Evolutionary conservation across 73 alveolate species (phyloP), one percentile per base, ranked within the genome.

Genomic region (Symbiodinium natans): DNA sequence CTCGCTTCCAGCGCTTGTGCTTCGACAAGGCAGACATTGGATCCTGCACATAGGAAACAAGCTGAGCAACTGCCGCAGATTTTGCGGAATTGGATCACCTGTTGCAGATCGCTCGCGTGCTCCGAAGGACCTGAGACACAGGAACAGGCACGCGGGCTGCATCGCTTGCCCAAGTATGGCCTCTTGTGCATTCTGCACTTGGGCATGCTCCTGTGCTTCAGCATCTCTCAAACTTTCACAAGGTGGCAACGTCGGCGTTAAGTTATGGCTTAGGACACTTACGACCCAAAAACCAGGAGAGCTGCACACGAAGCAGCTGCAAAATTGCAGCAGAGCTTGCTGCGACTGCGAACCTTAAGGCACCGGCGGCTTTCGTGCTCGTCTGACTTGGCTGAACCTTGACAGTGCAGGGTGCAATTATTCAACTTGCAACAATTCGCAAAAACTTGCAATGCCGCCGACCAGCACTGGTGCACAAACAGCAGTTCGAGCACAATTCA

Each of bases 1-100:
- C 41, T 33, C 84, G 29, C 31, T 74, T 74, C 84, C 84, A 74
- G 42, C 42, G 84, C 42, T 74, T 74, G 31, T 74, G 84, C 84
- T 74, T n/a, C 36, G 80, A 63, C 59, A 46, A 46, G 33, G 33
- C 80, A 63, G 80, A 27, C 80, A 29, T 29, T 19, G 6, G 59
- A 46, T 63, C 80, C 80, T 63, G 40, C 40, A 63, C 21, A 2
- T 5, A n/a, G n/a, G n/a, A n/a, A n/a, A n/a, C n/a, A n/a, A n/a
- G n/a, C n/a, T n/a, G n/a, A n/a, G n/a, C n/a, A n/a, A n/a, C n/a
- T n/a, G n/a, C n/a, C n/a, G n/a, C n/a, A n/a, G n/a, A n/a, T n/a
- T n/a, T n/a, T n/a, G n/a, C n/a, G n/a, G n/a, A n/a, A 9, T 63
- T n/a, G 36, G 36, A 23, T 6, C 36, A 36, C 80, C 80, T 63